Evolutionary conservation across 2,329 filamentous ascomycete genomes (phyloP), one percentile per base, ranked within the genome.

Genomic region (Ophiostoma novo-ulmi): DNA sequence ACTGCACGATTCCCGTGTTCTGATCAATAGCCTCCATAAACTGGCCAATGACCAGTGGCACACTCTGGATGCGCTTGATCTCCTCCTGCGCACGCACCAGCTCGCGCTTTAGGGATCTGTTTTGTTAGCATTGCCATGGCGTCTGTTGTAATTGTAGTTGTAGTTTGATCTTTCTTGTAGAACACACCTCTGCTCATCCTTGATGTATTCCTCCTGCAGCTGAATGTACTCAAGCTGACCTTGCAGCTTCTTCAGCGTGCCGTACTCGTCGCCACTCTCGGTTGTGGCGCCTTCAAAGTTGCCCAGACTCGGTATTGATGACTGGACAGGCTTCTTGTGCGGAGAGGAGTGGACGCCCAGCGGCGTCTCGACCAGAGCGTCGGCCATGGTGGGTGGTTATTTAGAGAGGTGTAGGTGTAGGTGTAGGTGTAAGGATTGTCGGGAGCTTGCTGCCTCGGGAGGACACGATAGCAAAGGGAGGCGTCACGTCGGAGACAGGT

Each of bases 1-100:
- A 98, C 81, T 99, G 95, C 73, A 99, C 95, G 76, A 99, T 99
- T 71, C 95, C 95, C 74, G 95, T 99, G 81, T 97, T 99, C 82
- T 99, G 95, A 80, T 99, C 95, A 79, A 99, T 99, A 70, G 95
- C 95, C 82, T 99, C 95, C 95, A 99, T 99, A 79, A 99, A 99
- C 82, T 99, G 95, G 73, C 95, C 95, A 79, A 99, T 99, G 74
- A 99, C 95, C 73, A 99, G 83, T 38, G 95, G 95, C 70, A 99
- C 95, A 80, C 93, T 97, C 84, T 99, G 95, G 80, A 99, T 99
- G 75, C 95, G 90, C 85, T 99, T 99, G 84, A 99, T 99, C 84
- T 99, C 95, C 81, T 99, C 95, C 80, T 99, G 95, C 76, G 95
- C 95, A 76, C 95, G 89, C 70, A 99, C 94, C 69, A 99, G 87